Base-by-base conservation (phyloP, 805 yeast species). In the Lachancea fermentati region DNA sequence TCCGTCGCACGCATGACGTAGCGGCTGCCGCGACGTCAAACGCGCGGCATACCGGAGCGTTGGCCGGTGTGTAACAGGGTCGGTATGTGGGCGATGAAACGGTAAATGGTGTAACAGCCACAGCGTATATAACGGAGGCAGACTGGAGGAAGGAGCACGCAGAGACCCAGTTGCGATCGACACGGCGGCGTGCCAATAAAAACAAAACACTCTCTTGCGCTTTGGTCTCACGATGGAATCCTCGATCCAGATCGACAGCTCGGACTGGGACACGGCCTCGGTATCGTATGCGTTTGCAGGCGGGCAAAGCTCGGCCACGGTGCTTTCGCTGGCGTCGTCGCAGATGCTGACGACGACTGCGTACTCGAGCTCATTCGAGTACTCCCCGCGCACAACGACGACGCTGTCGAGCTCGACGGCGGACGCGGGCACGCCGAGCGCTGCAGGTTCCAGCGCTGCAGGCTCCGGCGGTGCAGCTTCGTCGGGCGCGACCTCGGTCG, bases 241-340 rank as follows among this genome's bases (percentile, higher is more conserved):
- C 31, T 19, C 30, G 12, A 34, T 40, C 4, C 43, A 40, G 25
- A 25, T 35, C 25, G 43, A 40, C 32, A 34, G 42, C 24, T 33
- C 42, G 12, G 19, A 22, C 12, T n/a, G 30, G 7, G 25, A 19
- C 22, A 16, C 32, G 5, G 37, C 36, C 12, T 18, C 36, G n/a
- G 42, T 39, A 3, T 39, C 43, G 6, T 43, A 43, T 41, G 39
- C 37, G 25, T 43, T 43, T 28, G 12, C 28, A 24, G 39, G 42
- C 39, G 39, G 32, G 12, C 18, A n/a, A 30, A 32, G 30, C 33
- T 30, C 32, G 2, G 26, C 37, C 22, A 38, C 38, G 17, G 30
- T 43, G 30, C 36, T 43, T 17, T 36, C 47, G 33, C 39, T 39
- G 15, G 44, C 34, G 25, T 34, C 19, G 24, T 40, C 41, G 14